Evolutionary conservation across 306 rosid genomes (phyloP), one percentile per base, ranked within the genome.

Genomic region (Arachis hypogaea): DNA sequence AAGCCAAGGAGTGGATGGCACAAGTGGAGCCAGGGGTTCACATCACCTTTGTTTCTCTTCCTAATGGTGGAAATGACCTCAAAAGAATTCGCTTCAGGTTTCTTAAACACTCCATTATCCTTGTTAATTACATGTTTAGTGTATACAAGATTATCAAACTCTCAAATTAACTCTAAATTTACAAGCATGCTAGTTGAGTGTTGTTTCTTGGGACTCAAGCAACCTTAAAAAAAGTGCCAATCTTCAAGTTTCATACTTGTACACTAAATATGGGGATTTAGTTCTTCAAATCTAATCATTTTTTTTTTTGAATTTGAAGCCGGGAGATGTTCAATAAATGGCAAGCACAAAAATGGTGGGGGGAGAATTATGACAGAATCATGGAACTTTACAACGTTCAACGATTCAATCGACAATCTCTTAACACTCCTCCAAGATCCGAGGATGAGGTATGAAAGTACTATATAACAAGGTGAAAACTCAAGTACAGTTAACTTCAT

Each of bases 281-380:
- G 78, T 68, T 51, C 49, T 68, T 76, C 66, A 72, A 66, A 62
- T 65, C 63, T 66, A 56, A 75, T 61, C 71, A 7, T 60, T 74
- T 59, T 38, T 16, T 58, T 78, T 78, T 59, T 78, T 59, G 46
- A 42, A 76, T 82, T 86, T 87, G 88, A 78, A 95, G 99, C 88
- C 97, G 92, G 38, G 96, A 92, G 22, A 90, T 92, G 89, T 95
- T 95, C 28, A 81, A 92, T 69, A 95, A 86, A 80, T 84, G 90
- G 92, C 86, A 88, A 86, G 98, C 98, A 75, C 97, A 90, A 73
- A 84, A 82, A 61, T 95, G 99, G 99, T 94, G 99, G 98, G 96
- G 96, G 3, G 95, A 92, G 86, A 92, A 94, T 67, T 92, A 85
- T 57, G 99, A 94, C 74, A 81, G 96, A 30, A 86, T 95, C 77